Evolutionary conservation across 2,329 filamentous ascomycete species (phyloP), one percentile per base, ranked within the genome.

Genomic region (Aspergillus flavus): DNA sequence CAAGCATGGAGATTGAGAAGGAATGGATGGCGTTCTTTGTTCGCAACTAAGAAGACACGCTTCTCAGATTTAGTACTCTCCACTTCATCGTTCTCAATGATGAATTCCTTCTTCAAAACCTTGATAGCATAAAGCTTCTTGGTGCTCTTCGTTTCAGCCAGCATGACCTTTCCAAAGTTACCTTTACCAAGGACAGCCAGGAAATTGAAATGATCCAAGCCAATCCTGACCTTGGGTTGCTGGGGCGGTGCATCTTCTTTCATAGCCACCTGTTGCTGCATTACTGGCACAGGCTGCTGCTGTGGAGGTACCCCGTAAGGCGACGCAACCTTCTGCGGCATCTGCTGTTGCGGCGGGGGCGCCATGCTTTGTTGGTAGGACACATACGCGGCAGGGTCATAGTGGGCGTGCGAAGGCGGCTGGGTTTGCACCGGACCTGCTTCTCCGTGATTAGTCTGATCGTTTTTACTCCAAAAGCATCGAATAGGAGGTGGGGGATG

Each of bases 151-250:
- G 95, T 97, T 81, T 99, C 96, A 2, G 95, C 95, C 78, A 99
- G 84, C 95, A 99, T 99, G 81, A 99, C 95, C 81, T 99, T 99
- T 78, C 95, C 95, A 76, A 99, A 99, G 81, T 99, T 99, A 82
- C 95, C 95, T 81, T 99, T 99, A 75, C 95, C 95, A 68, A 99
- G 87, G 59, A 99, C 95, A 68, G 96, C 94, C 68, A 99, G 85
- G 86, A 99, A 99, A 78, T 99, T 99, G 85, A 99, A 99, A 80
- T 99, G 94, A 76, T 99, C 96, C 53, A 99, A 84, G 21, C 95
- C 95, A 75, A 99, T 98, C 59, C 94, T 88, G 73, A 90, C 59
- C 60, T 75, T 78, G 21, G 72, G 63, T 65, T 75, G 74, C 36
- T 71, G 69, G n/a, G 72, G 69, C 30, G 71, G 71, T 52, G 67